A percentile compares a stretch with the other conserved stretches of the same genome.
Evolutionary conservation across 177 flowering plant species (phyloP).

Genomic region (Vitis hybrid): DNA sequence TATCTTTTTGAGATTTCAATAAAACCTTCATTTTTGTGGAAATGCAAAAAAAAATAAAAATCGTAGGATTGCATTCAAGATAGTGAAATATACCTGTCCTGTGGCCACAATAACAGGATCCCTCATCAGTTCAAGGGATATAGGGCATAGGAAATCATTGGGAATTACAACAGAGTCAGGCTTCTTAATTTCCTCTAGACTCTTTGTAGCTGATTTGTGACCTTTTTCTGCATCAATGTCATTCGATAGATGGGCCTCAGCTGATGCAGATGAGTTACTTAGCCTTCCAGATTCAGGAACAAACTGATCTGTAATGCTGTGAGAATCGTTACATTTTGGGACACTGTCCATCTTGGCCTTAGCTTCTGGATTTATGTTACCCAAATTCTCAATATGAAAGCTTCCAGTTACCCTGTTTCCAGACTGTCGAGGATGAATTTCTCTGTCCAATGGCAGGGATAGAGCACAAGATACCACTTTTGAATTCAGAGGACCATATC

Average conservation of each 20-base stretch:
- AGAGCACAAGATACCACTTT: slow-evolving; percentile 33
- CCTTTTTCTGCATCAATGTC: slow-evolving; percentile 19
- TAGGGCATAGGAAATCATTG: slow-evolving; percentile 85
- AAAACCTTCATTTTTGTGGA: not conserved
- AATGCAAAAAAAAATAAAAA: not conserved
- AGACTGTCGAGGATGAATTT: slow-evolving; percentile 24
- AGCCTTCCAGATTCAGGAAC: slow-evolving; percentile 16
- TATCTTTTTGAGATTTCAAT: not conserved
- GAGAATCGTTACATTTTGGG: slow-evolving; percentile 19
- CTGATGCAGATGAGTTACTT: slow-evolving; percentile 22
- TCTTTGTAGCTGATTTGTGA: slow-evolving; percentile 21
- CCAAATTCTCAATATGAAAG: slow-evolving; percentile 29
- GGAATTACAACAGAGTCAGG: slow-evolving; percentile 55
- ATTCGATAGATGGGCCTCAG: slow-evolving; percentile 24
- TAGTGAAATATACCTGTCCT: slow-evolving; percentile 70
- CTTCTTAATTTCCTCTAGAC: slow-evolving; percentile 44
- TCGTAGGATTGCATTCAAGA: not conserved
- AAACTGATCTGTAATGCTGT: slow-evolving; percentile 19
- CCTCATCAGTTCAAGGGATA: slow-evolving; percentile 92
- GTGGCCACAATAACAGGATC: slow-evolving; percentile 97
- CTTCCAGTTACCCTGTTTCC: slow-evolving; percentile 22
- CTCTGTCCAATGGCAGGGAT: slow-evolving; percentile 43
- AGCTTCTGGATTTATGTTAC: slow-evolving; percentile 31
- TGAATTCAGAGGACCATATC: slow-evolving; percentile 52
- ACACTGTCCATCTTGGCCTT: slow-evolving; percentile 20